These are phyloP conservation scores for Scenedesmus sp. DNA, from an alignment of 163 green algal genomes.

Conservation along the genomic window DNA sequence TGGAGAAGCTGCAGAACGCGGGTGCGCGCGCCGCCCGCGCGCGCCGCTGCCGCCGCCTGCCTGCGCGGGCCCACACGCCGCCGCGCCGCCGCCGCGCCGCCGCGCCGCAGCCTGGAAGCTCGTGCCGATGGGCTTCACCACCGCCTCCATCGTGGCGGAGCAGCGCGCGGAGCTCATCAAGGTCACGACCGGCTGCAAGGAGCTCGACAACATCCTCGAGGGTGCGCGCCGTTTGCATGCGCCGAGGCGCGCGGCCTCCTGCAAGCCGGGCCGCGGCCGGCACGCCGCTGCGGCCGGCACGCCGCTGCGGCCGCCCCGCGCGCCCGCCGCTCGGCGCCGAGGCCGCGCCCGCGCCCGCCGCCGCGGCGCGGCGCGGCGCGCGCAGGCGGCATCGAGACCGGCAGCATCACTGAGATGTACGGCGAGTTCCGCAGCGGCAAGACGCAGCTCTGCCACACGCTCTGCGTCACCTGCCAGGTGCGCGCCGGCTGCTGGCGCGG, in stretches of 20 bases:
- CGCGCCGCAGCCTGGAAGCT: conserved; percentile 84
- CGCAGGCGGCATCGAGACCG: conserved; percentile 95
- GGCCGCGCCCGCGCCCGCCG: no score
- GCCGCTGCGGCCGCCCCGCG: no score
- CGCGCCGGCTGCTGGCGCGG: no score
- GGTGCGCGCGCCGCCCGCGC: conserved; percentile 54
- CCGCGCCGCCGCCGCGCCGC: no score
- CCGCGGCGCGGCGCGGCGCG: no score
- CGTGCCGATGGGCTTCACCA: conserved; percentile 96
- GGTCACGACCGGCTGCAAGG: conserved; percentile 92
- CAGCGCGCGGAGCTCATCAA: conserved; percentile 87
- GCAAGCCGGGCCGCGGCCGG: no score
- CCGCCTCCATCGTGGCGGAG: conserved; percentile 83
- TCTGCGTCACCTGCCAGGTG: conserved; percentile 97
- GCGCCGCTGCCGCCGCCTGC: no score
- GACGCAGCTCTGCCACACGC: conserved; percentile 98
- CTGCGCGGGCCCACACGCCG: no score
- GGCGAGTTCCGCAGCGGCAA: conserved; percentile 97
- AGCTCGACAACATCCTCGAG: conserved; percentile 94
- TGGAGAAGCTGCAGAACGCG: conserved; percentile 92
- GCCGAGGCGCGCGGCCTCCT: not conserved
- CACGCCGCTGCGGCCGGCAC: no score
- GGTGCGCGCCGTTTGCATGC: conserved; percentile 68
- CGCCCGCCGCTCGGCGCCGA: no score
- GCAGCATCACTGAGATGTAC: conserved; percentile 98